Conservation (phyloP, 805 yeast genomes). For the Clavispora carvajalis region DNA sequence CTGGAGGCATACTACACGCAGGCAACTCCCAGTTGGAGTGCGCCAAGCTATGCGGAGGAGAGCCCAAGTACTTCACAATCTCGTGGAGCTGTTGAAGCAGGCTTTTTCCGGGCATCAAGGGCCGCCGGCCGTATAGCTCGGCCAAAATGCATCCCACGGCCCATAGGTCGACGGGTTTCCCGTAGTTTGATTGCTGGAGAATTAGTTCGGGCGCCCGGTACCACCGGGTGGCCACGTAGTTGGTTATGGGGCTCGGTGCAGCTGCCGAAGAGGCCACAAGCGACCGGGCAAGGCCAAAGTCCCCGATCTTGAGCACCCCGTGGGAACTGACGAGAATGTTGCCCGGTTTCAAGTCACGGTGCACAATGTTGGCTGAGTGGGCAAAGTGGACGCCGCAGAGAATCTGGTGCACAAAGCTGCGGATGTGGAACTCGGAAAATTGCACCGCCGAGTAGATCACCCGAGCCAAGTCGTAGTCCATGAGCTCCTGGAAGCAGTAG, state of each 20-base stretch:
- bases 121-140: slow-evolving; percentile 75
- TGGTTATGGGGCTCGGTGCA: slow-evolving; percentile 47
- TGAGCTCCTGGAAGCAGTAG: slow-evolving; percentile 82
- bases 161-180: slow-evolving; percentile 82
- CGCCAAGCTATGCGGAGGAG: slow-evolving; percentile 48
- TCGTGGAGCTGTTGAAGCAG: slow-evolving; percentile 66
- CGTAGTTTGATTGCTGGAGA: slow-evolving; percentile 52
- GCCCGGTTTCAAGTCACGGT: slow-evolving; percentile 89
- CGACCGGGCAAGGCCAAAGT: slow-evolving; percentile 90
- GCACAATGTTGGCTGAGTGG: slow-evolving; percentile 89
- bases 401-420: slow-evolving; percentile 71
- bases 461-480: slow-evolving; percentile 74
- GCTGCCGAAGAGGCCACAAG: slow-evolving; percentile 29
- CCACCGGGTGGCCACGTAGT: slow-evolving; percentile 93
- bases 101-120: slow-evolving; percentile 73
- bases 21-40: slow-evolving; percentile 25
- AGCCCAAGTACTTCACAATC: slow-evolving; percentile 65
- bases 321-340: slow-evolving; percentile 71
- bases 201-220: slow-evolving; percentile 91
- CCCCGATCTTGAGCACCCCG: slow-evolving; percentile 82
- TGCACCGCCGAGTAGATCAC: slow-evolving; percentile 76
- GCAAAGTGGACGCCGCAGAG: slow-evolving; percentile 83
- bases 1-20: slow-evolving; percentile 28
- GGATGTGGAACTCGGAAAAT: slow-evolving; percentile 79
- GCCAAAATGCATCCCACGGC: slow-evolving; percentile 88